Conservation (phyloP, 106 monocot genomes). For the Agapanthus africanus region DNA sequence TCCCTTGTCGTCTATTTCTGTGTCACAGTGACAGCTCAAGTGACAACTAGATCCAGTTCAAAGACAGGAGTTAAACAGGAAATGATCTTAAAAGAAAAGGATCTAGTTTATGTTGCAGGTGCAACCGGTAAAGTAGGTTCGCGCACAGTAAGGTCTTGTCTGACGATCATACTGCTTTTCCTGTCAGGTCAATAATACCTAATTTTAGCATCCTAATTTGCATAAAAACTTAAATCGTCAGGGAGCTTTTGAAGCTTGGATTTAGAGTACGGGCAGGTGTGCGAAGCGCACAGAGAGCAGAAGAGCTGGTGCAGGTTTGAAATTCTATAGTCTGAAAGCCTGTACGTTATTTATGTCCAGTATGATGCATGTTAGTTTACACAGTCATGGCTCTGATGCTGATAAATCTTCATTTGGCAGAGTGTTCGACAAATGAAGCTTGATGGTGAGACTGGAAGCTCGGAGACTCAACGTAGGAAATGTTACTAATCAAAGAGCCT, state of each 20-base stretch:
- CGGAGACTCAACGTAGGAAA: slow-evolving; percentile 47
- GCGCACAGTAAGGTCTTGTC: slow-evolving; percentile 66
- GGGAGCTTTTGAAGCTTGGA: slow-evolving; percentile 87
- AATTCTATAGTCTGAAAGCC: slow-evolving; percentile 5
- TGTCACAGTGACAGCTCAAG: slow-evolving; percentile 10
- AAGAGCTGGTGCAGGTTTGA: slow-evolving; percentile 53
- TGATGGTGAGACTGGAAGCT: slow-evolving; percentile 27
- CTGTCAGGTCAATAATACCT: background rate
- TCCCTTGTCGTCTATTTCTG: background rate
- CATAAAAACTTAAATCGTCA: slow-evolving; percentile 12
- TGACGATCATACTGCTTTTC: background rate
- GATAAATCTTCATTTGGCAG: slow-evolving; percentile 21
- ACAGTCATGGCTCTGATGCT: slow-evolving; percentile 2
- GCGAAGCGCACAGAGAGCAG: slow-evolving; percentile 57
- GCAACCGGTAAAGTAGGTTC: slow-evolving; percentile 94
- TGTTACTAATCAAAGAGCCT: background rate
- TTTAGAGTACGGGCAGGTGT: slow-evolving; percentile 84
- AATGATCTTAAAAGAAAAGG: slow-evolving; percentile 19
- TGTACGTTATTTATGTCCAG: background rate
- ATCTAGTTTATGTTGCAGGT: slow-evolving; percentile 79
- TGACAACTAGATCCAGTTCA: slow-evolving; percentile 12
- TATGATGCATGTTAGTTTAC: background rate
- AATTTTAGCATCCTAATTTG: slow-evolving; percentile 1
- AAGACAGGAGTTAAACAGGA: slow-evolving; percentile 17
- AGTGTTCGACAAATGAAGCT: slow-evolving; percentile 63